Evolutionary conservation across 2,329 filamentous ascomycete species (phyloP).

Genomic region (Paecilomyces formosus): DNA sequence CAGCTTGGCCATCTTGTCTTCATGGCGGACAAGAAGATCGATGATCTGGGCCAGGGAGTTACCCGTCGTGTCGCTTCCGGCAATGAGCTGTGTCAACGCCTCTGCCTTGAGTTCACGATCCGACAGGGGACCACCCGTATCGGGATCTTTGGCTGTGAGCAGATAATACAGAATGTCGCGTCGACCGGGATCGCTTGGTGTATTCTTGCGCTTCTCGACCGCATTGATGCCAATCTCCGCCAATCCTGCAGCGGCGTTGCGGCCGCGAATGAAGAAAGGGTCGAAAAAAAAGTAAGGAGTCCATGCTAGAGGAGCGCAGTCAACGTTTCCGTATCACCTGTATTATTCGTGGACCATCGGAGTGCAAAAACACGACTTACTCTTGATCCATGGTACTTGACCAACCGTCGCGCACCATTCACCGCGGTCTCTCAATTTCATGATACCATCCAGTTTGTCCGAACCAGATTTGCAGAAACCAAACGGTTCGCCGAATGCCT

Average conservation of each 20-base stretch:
- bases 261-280: conserved; percentile 16
- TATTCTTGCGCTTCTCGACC: conserved; percentile 18
- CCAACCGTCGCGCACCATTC: conserved; percentile 7
- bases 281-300: conserved; percentile 14
- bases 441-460: conserved; percentile 6
- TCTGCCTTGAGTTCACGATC: conserved; percentile 22
- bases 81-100: conserved; percentile 26
- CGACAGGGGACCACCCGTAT: conserved; percentile 18
- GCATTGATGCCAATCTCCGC: conserved; percentile 19
- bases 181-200: conserved; percentile 6
- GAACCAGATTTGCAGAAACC: conserved; percentile 11
- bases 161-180: conserved; percentile 24
- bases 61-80: conserved; percentile 26
- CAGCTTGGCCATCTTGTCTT: conserved; percentile 10
- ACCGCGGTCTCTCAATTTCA: conserved; percentile 5
- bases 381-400: conserved; percentile 4
- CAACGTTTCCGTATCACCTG: background rate
- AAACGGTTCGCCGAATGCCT: conserved; percentile 19
- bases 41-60: conserved; percentile 16
- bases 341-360: conserved; percentile 3
- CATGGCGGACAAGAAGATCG: conserved; percentile 16
- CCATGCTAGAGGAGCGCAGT: too few relatives aligned
- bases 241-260: conserved; percentile 2
- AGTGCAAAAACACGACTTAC: too few relatives aligned
- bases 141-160: conserved; percentile 19